These are phyloP conservation scores for Podaxis carcinomalis DNA, from an alignment of 768 basidiomycete species.

Conservation along the genomic window DNA sequence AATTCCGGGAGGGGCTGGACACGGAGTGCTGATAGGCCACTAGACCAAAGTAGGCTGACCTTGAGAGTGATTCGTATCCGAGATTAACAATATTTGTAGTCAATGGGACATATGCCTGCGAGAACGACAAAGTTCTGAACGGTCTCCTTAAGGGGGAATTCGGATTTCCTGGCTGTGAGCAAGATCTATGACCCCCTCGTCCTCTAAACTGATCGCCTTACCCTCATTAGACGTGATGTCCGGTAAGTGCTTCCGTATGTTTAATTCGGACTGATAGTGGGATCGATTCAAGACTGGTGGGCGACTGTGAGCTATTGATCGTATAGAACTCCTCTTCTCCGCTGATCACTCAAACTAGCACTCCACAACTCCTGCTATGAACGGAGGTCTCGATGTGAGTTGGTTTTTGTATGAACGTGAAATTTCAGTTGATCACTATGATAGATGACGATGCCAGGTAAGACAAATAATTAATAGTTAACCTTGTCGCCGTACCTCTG, in stretches of 20 bases:
- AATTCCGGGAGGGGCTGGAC: not conserved
- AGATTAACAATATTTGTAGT: slow-evolving; percentile 21
- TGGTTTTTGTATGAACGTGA: not conserved
- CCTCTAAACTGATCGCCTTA: not conserved
- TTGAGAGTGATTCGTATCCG: not conserved
- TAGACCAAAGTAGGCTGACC: slow-evolving; percentile 29
- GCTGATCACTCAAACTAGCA: slow-evolving; percentile 24
- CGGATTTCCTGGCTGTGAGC: slow-evolving; percentile 62
- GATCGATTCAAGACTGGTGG: slow-evolving; percentile 48
- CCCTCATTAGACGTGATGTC: slow-evolving; percentile 38
- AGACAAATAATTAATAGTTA: not conserved
- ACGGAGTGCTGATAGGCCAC: not conserved
- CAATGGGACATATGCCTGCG: slow-evolving; percentile 60
- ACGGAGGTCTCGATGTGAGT: slow-evolving; percentile 58
- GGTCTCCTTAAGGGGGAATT: slow-evolving; percentile 63
- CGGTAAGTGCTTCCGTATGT: slow-evolving; percentile 21
- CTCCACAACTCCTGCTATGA: slow-evolving; percentile 47
- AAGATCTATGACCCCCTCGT: not conserved
- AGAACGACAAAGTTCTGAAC: slow-evolving; percentile 56
- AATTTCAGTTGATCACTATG: not conserved
- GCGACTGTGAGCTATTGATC: slow-evolving; percentile 41
- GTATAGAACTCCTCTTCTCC: not conserved
- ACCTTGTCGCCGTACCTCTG: no score
- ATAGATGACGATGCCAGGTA: slow-evolving; percentile 72
- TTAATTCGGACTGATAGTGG: not conserved